Conservation (phyloP, 2,329 filamentous ascomycete genomes). For the Xylaria sp. region DNA sequence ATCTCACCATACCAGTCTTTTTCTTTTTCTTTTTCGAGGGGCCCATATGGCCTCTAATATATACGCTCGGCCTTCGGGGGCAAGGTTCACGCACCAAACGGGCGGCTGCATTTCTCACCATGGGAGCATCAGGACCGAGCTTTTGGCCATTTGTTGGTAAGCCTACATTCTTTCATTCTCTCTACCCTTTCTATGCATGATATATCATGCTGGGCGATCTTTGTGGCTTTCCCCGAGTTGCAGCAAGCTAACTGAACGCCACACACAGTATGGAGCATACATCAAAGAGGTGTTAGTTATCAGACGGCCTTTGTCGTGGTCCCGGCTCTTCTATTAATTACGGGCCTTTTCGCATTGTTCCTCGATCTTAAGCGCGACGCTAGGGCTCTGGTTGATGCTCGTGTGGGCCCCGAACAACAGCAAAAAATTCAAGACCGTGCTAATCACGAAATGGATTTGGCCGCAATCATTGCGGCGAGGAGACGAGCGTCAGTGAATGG, state of each 20-base stretch:
- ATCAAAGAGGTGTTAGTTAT: slow-evolving; percentile 63
- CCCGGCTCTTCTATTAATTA: slow-evolving; percentile 55
- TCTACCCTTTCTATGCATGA: background rate
- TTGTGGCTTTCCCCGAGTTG: background rate
- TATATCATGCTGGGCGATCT: background rate
- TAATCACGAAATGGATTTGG: slow-evolving; percentile 52
- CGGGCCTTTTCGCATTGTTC: slow-evolving; percentile 56
- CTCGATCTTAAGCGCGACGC: slow-evolving; percentile 55
- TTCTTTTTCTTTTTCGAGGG: slow-evolving; percentile 82
- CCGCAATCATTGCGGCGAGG: slow-evolving; percentile 46
- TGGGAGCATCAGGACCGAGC: slow-evolving; percentile 74
- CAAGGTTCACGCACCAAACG: slow-evolving; percentile 82
- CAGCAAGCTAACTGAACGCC: slow-evolving; percentile 4
- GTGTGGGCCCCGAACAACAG: slow-evolving; percentile 43
- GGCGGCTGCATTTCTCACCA: slow-evolving; percentile 78
- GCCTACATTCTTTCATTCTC: background rate
- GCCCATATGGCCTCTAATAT: slow-evolving; percentile 82
- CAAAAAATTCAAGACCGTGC: slow-evolving; percentile 43
- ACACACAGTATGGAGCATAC: slow-evolving; percentile 63
- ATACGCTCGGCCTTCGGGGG: slow-evolving; percentile 78
- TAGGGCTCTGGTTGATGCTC: slow-evolving; percentile 51
- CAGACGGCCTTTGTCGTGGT: slow-evolving; percentile 70
- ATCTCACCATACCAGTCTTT: slow-evolving; percentile 65
- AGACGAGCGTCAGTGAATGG: slow-evolving; percentile 31
- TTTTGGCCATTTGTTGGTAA: slow-evolving; percentile 71